Evolutionary conservation across 306 rosid genomes (phyloP), one percentile per base, ranked within the genome.

Genomic region (Dalbergia cochinchinensis): DNA sequence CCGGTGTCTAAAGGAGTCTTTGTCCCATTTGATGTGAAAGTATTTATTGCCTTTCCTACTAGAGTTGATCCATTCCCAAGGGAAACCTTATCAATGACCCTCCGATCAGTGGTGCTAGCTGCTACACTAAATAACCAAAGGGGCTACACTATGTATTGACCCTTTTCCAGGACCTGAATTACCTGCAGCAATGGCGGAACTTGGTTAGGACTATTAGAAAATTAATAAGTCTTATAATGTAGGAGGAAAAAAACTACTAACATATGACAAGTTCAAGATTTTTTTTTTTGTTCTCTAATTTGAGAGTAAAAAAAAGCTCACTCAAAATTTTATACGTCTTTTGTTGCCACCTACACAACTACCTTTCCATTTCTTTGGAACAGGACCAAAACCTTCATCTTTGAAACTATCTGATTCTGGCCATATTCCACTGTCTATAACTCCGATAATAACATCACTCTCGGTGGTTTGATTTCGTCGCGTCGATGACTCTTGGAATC

Each of bases 341-440:
- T 81, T 84, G 1, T 61, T 11, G 8, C 75, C 57, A 41, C 73
- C 67, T 35, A 54, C 15, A 63, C 87, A 82, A n/a, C 22, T 2
- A 3, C 78, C 91, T 26, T 66, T 83, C 91, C 89, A 88, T 12
- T 65, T 85, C 2, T 54, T 48, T 6, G 91, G 87, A 31, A 83
- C 42, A 0, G 85, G 85, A 1, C 86, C 86, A 50, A 75, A 71
- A 20, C 22, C 22, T 20, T 20, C 22, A 20, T 20, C 22, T 20
- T 20, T 20, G 22, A 20, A 20, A 64, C 86, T 89, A 3, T 73
- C 54, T 0, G 87, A 84, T 15, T 82, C 90, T 10, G 88, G 90
- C 87, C 86, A 84, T 6, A 88, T 76, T 12, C 90, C 92, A 18
- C 15, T 47, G 5, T 47, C 53, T 11, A 47, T 47, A 11, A 47